Evolutionary conservation across 2,329 filamentous ascomycete species (phyloP), one percentile per base, ranked within the genome.

Genomic region (Colletotrichum sp.): DNA sequence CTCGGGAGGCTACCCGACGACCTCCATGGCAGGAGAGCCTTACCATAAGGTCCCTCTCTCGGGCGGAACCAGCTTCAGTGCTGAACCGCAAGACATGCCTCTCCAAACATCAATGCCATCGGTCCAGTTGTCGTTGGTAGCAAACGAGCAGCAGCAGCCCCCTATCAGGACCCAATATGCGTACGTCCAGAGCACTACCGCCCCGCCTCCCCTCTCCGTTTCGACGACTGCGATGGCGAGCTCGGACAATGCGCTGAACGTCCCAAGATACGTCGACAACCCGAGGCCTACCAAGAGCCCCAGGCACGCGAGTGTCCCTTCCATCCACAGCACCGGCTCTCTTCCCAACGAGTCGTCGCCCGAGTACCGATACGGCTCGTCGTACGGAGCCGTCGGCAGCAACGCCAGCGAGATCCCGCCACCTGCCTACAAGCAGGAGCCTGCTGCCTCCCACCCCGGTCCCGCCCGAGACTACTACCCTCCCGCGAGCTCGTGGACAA

Each of bases 191-290:
- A 84, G 88, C 15, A 87, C 88, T 6, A 87, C 88, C 6, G 87
- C 88, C 3, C 85, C 89, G 7, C 85, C 88, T 5, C 89, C 89
- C 62, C 83, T 91, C 6, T 87, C 89, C 7, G 82, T 87, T 16
- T 81, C 87, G 21, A 83, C 83, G 52, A 87, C 83, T 61, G 82
- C 82, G 78, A 81, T 60, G 77, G 83, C 76, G 9, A 72, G 80
- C 65, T 81, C 85, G 3, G 88, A 89, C 68, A 86, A 83, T 73
- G 85, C 85, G 24, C 85, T 91, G 71, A 90, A 85, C 79, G 87
- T 92, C 61, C 90, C 90, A 13, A 86, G 90, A 77, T 92, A 91
- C 79, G 86, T 92, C 64, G 90, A 92, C 80, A 90, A 88, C 77
- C 86, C 88, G 8, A 87, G 90, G 26, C 89, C 90, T 18, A 83